Evolutionary conservation across 257 asterid genomes (phyloP).

Genomic region (Nicotiana otophora): DNA sequence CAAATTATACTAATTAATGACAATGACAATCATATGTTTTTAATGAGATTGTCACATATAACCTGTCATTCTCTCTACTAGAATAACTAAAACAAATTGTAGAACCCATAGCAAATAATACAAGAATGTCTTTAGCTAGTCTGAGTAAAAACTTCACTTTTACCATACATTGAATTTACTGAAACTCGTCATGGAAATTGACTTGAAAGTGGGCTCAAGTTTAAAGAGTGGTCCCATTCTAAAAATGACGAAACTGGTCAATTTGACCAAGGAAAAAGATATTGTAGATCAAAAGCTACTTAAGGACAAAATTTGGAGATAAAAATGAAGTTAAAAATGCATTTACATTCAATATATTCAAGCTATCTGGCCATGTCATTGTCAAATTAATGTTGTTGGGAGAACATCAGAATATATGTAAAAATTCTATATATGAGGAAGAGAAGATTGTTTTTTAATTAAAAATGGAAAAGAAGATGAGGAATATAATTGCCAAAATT

Average conservation of each 20-base stretch:
- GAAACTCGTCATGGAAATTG: background rate
- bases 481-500: background rate
- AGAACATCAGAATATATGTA: background rate
- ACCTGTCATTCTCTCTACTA: no score
- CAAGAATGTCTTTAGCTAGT: background rate
- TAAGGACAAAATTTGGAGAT: background rate
- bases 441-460: background rate
- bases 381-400: background rate
- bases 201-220: background rate
- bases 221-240: background rate
- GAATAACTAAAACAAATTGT: background rate
- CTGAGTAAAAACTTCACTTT: background rate
- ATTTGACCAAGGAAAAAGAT: background rate
- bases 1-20: background rate
- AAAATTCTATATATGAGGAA: background rate
- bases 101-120: background rate
- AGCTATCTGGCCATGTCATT: background rate
- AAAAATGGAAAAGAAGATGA: background rate
- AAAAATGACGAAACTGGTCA: background rate
- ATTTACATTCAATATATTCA: background rate
- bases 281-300: background rate
- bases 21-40: background rate
- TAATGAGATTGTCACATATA: no score
- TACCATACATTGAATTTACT: background rate
- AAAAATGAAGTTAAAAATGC: background rate